Base-by-base conservation (phyloP, 2,329 filamentous ascomycete species). In the Thelonectria rubi region DNA sequence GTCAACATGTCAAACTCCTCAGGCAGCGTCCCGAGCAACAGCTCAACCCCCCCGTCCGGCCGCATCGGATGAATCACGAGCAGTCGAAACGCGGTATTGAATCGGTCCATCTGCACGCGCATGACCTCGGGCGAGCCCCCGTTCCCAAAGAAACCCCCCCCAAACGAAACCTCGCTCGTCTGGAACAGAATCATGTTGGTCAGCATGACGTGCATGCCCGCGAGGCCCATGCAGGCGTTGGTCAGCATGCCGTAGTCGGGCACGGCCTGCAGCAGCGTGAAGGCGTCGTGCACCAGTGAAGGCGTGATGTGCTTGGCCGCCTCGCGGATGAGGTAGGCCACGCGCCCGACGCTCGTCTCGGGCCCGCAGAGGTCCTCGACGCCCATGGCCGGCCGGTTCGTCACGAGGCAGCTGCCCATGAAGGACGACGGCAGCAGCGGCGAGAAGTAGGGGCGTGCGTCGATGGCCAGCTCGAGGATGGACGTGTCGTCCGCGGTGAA, bases 401-500 rank as follows among this genome's bases (percentile, higher is more conserved):
- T 53, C n/a, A 76, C 64, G 12, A 74, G 58, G 3, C 50, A 11
- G 30, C 53, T 55, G 10, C 51, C 73, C 59, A 75, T 73, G 51
- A 74, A 76, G 0, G 69, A 70, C 5, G 67, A 62, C 2, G 74
- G 74, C 0, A 76, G 62, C 5, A 64, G 50, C 2, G 69, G 68
- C 5, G 70, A 73, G 39, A 76, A 76, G 55, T 71, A 72, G 0
- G 72, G 72, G 0, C 73, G 72, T 0, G 68, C 70, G 20, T 76
- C 76, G 1, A 71, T 76, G 2, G 75, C 71, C 4, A 75, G 51
- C 40, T 79, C 77, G 6, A 79, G 64, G 39, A 77, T 74, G 1
- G 74, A 73, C 9, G 68, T 51, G 8, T 73, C 70, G 8, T 73
- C 67, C 0, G 69, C 60, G 0, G 46, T 26, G 5, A 65, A 65